Conservation (phyloP, 73 alveolate species). For the Paramecium primaurelia region DNA sequence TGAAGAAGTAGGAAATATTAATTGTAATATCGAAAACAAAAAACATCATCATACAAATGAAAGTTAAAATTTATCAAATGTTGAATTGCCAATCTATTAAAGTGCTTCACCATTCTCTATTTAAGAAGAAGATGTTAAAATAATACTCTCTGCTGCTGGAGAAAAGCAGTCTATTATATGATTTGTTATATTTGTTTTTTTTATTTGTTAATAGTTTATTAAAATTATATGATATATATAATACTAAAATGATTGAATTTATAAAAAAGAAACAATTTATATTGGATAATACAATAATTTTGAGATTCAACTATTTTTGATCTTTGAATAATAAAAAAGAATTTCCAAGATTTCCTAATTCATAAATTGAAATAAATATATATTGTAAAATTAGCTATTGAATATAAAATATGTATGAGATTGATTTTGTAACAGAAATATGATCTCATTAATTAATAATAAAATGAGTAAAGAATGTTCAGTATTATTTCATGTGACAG, state of each 20-base stretch:
- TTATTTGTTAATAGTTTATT: background rate
- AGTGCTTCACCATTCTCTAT: background rate
- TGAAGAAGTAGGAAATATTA: background rate
- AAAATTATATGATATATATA: too few relatives aligned
- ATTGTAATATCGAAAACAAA: background rate
- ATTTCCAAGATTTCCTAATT: background rate
- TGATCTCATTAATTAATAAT: background rate
- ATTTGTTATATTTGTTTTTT: background rate
- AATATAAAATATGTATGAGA: background rate
- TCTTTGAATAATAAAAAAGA: too few relatives aligned
- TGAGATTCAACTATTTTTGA: background rate
- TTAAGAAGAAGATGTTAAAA: background rate
- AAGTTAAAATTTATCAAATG: background rate
- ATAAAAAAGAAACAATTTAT: background rate
- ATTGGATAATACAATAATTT: background rate
- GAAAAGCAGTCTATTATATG: background rate
- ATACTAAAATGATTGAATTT: too few relatives aligned
- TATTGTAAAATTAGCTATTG: background rate
- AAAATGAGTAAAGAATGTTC: conserved; percentile 4
- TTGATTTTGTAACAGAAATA: background rate
- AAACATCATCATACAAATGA: background rate
- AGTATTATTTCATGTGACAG: background rate
- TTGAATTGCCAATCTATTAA: background rate
- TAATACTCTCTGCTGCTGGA: background rate
- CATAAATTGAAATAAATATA: background rate